Conservation (phyloP, 148 eudicot species). For the Agrostemma githago region DNA sequence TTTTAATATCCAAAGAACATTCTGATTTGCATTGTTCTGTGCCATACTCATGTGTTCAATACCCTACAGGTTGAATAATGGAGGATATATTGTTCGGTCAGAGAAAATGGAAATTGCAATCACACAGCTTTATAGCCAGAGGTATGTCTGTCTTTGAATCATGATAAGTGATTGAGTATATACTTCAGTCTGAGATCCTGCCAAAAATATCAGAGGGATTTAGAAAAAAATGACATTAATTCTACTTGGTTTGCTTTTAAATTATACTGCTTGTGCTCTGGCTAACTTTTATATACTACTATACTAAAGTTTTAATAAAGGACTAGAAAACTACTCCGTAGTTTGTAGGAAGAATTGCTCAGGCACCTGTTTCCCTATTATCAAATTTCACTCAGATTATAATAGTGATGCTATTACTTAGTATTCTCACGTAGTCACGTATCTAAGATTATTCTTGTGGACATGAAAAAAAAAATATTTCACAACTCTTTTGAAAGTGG, state of each 20-base stretch:
- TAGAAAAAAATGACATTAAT: neutral
- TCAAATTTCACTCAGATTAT: neutral
- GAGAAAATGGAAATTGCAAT: constrained; percentile 71
- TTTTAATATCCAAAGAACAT: neutral
- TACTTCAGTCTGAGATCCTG: neutral
- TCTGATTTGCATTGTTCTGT: neutral
- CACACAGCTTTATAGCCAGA: constrained; percentile 46
- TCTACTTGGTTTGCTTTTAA: neutral
- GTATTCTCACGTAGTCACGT: neutral
- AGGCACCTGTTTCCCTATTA: neutral
- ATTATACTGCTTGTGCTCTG: neutral
- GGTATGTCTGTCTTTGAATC: constrained; percentile 33
- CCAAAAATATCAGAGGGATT: neutral
- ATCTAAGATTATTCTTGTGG: neutral
- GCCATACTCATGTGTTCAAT: constrained; percentile 6
- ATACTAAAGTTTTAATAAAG: neutral
- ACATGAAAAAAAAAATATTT: neutral
- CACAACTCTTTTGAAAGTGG: neutral
- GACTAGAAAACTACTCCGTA: neutral
- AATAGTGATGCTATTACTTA: neutral
- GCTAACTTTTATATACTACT: neutral
- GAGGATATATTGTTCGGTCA: constrained; percentile 66
- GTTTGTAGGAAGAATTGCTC: neutral
- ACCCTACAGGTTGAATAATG: constrained; percentile 51
- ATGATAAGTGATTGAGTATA: neutral